Base-by-base conservation (phyloP, 2,329 filamentous ascomycete genomes). In the Dactylonectria estremocensis region DNA sequence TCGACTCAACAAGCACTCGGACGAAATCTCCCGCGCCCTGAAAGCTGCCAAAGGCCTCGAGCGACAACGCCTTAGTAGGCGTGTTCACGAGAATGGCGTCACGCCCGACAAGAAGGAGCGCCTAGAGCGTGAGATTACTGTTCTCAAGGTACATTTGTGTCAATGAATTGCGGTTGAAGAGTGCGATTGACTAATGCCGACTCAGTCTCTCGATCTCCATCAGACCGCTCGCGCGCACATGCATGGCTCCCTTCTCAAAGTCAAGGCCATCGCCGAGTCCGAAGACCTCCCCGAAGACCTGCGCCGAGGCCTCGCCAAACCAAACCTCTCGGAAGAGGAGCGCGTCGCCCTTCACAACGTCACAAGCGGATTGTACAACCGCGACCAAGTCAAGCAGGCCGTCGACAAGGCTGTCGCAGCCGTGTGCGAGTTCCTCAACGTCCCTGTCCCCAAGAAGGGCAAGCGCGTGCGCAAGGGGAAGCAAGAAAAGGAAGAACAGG, bases 31-130 rank as follows among this genome's bases (percentile, higher is more conserved):
- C 68, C 87, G 89, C 65, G 91, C 91, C 1, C 85, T 95, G 67
- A 94, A 94, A 80, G 84, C 86, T 11, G 91, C 91, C 64, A 94
- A 93, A 77, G 91, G 91, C 53, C 92, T 94, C 76, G 93, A 95
- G 83, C 87, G 93, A 52, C 93, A 95, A 81, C 93, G 94, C 71
- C 86, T 93, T 67, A 87, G 91, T 68, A 91, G 89, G 78, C 83
- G 86, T 48, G 79, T 88, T 14, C 84, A 81, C 56, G 87, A 89
- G 31, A 81, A 82, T 59, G 84, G 83, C 58, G 74, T 81, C 16
- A 77, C 80, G 2, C 70, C 80, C 9, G 86, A 86, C 50, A 89
- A 90, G 75, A 82, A 88, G 22, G 81, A 83, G 65, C 84, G 92
- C 20, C 81, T 95, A 35, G 88, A 93, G 69, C 86, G 87, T 37